Conservation (phyloP, 257 asterid genomes). For the Jaltomata sinuosa region DNA sequence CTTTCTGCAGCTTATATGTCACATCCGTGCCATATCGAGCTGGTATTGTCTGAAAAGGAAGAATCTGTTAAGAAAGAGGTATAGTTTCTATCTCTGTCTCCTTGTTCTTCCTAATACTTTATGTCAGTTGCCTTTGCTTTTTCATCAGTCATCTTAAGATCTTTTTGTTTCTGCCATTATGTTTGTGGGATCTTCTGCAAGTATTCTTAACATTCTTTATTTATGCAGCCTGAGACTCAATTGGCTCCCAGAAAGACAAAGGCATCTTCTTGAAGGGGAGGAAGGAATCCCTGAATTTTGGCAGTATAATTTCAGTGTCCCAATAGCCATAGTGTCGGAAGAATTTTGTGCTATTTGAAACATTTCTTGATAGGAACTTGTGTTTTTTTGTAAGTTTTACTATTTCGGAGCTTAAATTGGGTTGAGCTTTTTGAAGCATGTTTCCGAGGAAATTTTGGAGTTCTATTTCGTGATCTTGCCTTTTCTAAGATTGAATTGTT, state of each 20-base stretch:
- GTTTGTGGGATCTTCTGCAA: not conserved
- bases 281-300: not conserved
- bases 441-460: not conserved
- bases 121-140: not conserved
- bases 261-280: not conserved
- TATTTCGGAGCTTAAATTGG: not conserved
- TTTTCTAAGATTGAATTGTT: not conserved
- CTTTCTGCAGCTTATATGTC: slow-evolving; percentile 72
- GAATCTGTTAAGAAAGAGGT: slow-evolving; percentile 84
- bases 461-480: not conserved
- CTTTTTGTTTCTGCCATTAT: not conserved
- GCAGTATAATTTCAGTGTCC: not conserved
- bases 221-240: slow-evolving; percentile 9
- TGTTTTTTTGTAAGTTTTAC: not conserved
- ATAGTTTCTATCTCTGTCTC: not conserved
- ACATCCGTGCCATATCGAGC: slow-evolving; percentile 82
- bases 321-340: not conserved
- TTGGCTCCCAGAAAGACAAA: not conserved
- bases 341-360: not conserved
- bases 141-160: not conserved
- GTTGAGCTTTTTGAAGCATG: not conserved
- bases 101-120: no score
- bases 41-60: slow-evolving; percentile 60
- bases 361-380: not conserved
- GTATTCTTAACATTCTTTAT: not conserved